Conservation (phyloP, 805 yeast species). For the Wickerhamomyces chambardii region DNA sequence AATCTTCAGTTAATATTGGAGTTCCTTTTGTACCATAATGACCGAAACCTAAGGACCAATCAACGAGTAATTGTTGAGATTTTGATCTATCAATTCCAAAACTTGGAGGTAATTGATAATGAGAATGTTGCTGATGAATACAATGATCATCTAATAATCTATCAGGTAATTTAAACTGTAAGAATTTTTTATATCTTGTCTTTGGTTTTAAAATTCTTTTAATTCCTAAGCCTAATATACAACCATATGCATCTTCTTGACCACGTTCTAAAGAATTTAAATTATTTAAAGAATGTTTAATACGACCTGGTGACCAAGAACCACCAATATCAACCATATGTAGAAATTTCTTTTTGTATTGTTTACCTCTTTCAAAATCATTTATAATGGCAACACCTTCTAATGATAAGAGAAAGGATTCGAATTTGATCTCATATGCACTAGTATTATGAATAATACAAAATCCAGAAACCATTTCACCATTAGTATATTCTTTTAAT, state of each 20-base stretch:
- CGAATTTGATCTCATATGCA: slow-evolving; percentile 40
- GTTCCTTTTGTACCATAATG: slow-evolving; percentile 41
- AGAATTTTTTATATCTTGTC: slow-evolving; percentile 44
- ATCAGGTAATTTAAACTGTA: slow-evolving; percentile 49
- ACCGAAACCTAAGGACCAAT: slow-evolving; percentile 35
- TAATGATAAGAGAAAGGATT: slow-evolving; percentile 46
- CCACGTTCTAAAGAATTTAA: slow-evolving; percentile 34
- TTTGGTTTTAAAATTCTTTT: slow-evolving; percentile 39
- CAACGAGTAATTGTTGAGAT: slow-evolving; percentile 20
- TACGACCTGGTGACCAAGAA: slow-evolving; percentile 39
- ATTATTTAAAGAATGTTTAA: slow-evolving; percentile 44
- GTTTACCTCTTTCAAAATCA: slow-evolving; percentile 22
- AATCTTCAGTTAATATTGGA: slow-evolving; percentile 43
- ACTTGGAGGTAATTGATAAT: slow-evolving; percentile 30
- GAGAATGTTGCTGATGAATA: slow-evolving; percentile 31
- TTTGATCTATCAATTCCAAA: slow-evolving; percentile 26
- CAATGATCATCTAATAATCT: slow-evolving; percentile 44
- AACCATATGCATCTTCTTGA: slow-evolving; percentile 37
- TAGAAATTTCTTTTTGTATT: slow-evolving; percentile 36
- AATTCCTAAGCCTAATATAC: slow-evolving; percentile 38
- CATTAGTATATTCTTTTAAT: slow-evolving; percentile 51
- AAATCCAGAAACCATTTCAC: slow-evolving; percentile 60
- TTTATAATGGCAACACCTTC: slow-evolving; percentile 30
- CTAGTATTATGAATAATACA: slow-evolving; percentile 40
- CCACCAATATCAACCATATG: slow-evolving; percentile 57